phyloP scores from a whole-genome alignment of 2,329 filamentous ascomycete genomes.

The Xylariaceae sp. region DNA sequence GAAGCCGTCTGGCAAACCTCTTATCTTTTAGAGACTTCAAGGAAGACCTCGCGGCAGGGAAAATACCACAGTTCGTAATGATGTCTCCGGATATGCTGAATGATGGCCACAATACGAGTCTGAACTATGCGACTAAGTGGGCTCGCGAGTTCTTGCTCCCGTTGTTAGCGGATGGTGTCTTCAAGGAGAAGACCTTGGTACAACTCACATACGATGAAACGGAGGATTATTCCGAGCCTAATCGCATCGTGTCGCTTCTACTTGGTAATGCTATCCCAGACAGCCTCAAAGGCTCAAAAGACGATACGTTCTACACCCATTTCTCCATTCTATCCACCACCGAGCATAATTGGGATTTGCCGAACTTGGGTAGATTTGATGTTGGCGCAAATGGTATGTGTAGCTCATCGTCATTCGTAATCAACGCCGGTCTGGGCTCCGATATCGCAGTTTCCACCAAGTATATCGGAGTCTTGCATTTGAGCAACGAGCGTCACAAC shows the following conservation, averaged over 20 bases:
- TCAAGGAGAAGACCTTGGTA: slow-evolving; percentile 74
- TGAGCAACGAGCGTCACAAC: not conserved
- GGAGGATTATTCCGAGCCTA: slow-evolving; percentile 66
- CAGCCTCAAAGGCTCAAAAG: slow-evolving; percentile 66
- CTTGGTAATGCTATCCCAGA: slow-evolving; percentile 71
- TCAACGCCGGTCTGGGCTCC: not conserved
- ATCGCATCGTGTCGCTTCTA: slow-evolving; percentile 71
- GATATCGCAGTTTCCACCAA: not conserved
- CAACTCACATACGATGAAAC: slow-evolving; percentile 81
- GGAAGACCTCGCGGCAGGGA: slow-evolving; percentile 55
- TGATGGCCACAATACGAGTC: slow-evolving; percentile 71
- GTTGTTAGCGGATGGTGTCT: slow-evolving; percentile 67
- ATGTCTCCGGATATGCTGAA: slow-evolving; percentile 67
- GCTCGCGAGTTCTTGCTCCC: slow-evolving; percentile 68
- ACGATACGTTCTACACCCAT: slow-evolving; percentile 72
- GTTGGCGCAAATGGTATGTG: slow-evolving; percentile 41
- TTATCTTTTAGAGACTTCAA: slow-evolving; percentile 67
- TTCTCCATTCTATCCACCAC: slow-evolving; percentile 53
- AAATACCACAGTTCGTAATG: slow-evolving; percentile 67
- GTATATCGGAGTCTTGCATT: not conserved
- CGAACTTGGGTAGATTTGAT: slow-evolving; percentile 41
- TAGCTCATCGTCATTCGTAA: not conserved
- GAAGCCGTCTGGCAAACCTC: slow-evolving; percentile 57
- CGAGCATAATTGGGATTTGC: slow-evolving; percentile 69
- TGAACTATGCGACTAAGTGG: slow-evolving; percentile 72